These are phyloP conservation scores for Cenchrus fungigraminus DNA, from an alignment of 176 grass and related monocot species.

Conservation along the genomic window DNA sequence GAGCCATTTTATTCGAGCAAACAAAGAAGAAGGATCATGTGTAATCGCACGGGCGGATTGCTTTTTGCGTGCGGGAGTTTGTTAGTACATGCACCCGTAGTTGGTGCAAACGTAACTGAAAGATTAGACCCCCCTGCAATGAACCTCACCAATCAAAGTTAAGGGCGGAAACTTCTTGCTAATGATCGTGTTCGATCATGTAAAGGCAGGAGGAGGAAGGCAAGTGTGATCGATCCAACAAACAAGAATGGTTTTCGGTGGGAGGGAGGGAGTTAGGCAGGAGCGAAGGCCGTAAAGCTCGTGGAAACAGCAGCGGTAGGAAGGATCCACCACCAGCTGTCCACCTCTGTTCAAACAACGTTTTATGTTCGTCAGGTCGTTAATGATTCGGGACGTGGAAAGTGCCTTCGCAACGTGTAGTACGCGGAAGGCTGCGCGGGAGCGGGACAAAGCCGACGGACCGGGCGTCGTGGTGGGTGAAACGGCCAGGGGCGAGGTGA, in stretches of 20 bases:
- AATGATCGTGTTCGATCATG: slow-evolving; percentile 6
- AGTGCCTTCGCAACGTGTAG: background rate
- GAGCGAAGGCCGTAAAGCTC: background rate
- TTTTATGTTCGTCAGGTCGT: background rate
- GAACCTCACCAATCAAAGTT: background rate
- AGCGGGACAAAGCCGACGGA: background rate
- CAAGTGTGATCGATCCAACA: background rate
- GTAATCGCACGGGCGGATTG: background rate
- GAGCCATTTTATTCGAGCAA: background rate
- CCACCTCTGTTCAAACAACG: background rate
- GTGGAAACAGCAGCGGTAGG: background rate
- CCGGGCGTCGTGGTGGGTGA: background rate
- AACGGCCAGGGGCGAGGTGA: background rate
- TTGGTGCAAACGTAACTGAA: slow-evolving; percentile 10
- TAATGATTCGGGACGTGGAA: background rate
- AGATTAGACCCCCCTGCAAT: background rate
- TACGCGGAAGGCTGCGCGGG: background rate
- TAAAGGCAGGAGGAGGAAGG: background rate
- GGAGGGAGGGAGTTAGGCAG: slow-evolving; percentile 1
- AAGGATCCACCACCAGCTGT: background rate
- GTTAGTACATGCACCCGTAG: background rate
- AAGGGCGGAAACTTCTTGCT: background rate
- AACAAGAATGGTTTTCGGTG: background rate
- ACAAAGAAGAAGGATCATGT: background rate
- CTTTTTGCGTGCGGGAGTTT: background rate